These are phyloP conservation scores for Annona cherimola DNA, from an alignment of 164 flowering plant genomes.

Conservation along the genomic window DNA sequence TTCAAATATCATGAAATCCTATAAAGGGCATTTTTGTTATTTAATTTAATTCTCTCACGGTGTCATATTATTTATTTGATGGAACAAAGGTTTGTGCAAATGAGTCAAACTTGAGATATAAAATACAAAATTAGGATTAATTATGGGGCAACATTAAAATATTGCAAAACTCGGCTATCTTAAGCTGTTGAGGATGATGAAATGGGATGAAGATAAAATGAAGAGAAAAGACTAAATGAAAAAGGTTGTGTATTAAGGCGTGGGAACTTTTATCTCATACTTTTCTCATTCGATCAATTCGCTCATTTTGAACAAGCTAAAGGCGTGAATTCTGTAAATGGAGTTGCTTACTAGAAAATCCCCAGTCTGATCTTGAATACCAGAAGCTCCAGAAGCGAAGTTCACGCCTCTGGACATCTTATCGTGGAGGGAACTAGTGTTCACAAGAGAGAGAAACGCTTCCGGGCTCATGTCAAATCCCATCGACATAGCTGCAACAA, in stretches of 20 bases:
- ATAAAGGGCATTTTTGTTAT: too few species aligned
- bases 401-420: conserved; percentile 34
- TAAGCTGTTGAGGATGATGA: background rate
- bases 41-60: too few species aligned
- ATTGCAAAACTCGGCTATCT: too few species aligned
- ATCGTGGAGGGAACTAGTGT: background rate
- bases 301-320: background rate
- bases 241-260: background rate
- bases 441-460: conserved; percentile 28
- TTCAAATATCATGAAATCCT: too few species aligned
- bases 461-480: conserved; percentile 42
- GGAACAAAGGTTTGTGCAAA: too few species aligned
- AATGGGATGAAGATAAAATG: background rate
- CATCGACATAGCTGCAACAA: conserved; percentile 21
- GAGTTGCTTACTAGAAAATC: conserved; percentile 11
- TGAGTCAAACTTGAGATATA: too few species aligned
- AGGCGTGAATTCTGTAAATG: background rate
- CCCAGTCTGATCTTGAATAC: conserved; percentile 37
- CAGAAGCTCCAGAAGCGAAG: conserved; percentile 58
- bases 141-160: too few species aligned
- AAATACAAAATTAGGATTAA: too few species aligned
- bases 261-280: background rate
- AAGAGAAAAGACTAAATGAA: background rate
- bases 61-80: too few species aligned
- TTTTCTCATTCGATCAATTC: background rate